Percentiles rank a stretch among this genome's conserved stretches.
phyloP scores from a whole-genome alignment of 2,329 filamentous ascomycete species.

The Colletotrichum sp. region DNA sequence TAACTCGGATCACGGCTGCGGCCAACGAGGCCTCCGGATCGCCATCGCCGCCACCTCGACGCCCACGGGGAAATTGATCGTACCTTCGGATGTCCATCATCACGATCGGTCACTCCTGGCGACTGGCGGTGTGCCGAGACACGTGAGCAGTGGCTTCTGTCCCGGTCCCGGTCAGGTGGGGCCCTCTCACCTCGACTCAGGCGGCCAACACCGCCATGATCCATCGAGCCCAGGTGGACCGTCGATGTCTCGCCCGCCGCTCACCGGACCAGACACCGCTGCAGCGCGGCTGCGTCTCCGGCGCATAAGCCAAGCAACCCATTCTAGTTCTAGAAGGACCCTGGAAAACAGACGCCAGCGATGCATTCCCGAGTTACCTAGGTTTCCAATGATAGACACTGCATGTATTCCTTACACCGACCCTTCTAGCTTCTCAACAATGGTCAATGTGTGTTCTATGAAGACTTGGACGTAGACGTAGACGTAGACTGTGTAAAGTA shows the following conservation, averaged over 20 bases:
- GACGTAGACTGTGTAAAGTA: slow-evolving; percentile 12
- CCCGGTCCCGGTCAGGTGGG: slow-evolving; percentile 14
- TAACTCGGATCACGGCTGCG: background rate
- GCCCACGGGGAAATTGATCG: background rate
- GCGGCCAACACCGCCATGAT: background rate
- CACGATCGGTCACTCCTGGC: slow-evolving; percentile 9
- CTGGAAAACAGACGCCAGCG: background rate
- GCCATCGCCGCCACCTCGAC: background rate
- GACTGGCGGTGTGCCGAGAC: slow-evolving; percentile 20
- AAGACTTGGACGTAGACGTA: slow-evolving; percentile 5
- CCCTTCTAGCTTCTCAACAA: slow-evolving; percentile 11
- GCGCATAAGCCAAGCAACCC: background rate
- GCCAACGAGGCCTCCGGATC: background rate
- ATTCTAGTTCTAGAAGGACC: background rate
- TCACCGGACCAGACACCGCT: slow-evolving; percentile 1
- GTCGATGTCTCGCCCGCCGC: background rate
- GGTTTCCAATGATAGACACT: background rate
- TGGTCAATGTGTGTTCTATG: slow-evolving; percentile 20
- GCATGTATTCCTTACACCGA: background rate
- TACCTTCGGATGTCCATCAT: background rate
- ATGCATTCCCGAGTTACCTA: background rate
- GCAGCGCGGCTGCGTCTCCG: background rate
- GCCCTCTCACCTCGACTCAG: background rate
- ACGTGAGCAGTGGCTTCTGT: slow-evolving; percentile 13
- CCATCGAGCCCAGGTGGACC: background rate